A percentile compares a stretch with the other conserved stretches of the same genome.
phyloP scores from a whole-genome alignment of 1,139 yeast genomes.

The Wickerhamomyces sp. region DNA sequence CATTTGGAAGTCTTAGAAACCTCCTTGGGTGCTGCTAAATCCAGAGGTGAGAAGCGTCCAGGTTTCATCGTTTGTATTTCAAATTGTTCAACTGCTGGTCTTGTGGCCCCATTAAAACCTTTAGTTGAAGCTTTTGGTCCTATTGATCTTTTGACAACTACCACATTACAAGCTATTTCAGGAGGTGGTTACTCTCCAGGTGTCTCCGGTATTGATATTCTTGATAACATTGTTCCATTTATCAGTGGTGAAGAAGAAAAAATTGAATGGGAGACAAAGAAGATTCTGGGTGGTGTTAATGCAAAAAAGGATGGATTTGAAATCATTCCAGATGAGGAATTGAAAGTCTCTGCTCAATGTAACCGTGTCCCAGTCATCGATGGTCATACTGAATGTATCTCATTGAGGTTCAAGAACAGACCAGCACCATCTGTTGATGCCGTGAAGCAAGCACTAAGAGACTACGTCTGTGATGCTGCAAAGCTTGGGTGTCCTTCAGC shows the following conservation, averaged over 20 bases:
- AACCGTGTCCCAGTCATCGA: conserved; percentile 96
- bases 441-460: conserved; percentile 62
- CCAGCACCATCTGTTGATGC: conserved; percentile 84
- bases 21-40: conserved; percentile 48
- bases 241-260: conserved; percentile 98
- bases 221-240: conserved; percentile 92
- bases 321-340: conserved; percentile 60
- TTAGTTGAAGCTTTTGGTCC: conserved; percentile 87
- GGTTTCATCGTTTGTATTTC: conserved; percentile 94
- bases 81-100: conserved; percentile 96
- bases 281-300: conserved; percentile 70
- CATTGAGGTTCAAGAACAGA: conserved; percentile 74
- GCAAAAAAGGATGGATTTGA: conserved; percentile 48
- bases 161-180: conserved; percentile 94
- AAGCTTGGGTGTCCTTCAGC: conserved; percentile 82
- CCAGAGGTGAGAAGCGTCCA: conserved; percentile 48
- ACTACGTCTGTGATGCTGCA: conserved; percentile 82
- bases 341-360: conserved; percentile 92
- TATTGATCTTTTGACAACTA: conserved; percentile 76
- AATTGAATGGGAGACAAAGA: conserved; percentile 97
- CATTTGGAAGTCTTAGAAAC: conserved; percentile 75
- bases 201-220: conserved; percentile 88
- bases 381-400: conserved; percentile 96
- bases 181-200: conserved; percentile 99
- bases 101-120: conserved; percentile 95